These are phyloP conservation scores for Lactarius tabidus DNA, from an alignment of 768 basidiomycete species.

Conservation along the genomic window DNA sequence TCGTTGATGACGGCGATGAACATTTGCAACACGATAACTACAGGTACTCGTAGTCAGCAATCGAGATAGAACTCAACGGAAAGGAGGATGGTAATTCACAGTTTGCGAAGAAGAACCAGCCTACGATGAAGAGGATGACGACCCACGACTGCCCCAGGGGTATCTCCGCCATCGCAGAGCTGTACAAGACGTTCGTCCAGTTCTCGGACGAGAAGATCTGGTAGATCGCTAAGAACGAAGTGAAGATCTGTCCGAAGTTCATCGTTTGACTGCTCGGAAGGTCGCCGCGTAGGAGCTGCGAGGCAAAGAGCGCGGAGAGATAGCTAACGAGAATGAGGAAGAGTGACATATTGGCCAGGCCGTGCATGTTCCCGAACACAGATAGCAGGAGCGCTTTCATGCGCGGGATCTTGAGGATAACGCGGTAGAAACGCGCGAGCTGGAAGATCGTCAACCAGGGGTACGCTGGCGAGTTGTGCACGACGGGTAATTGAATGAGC, in stretches of 20 bases:
- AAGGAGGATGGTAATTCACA: conserved; percentile 72
- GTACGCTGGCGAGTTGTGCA: conserved; percentile 61
- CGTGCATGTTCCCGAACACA: conserved; percentile 90
- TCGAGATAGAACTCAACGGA: not conserved
- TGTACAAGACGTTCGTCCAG: conserved; percentile 79
- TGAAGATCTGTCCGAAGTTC: conserved; percentile 81
- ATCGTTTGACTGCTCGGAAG: conserved; percentile 48
- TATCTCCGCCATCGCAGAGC: conserved; percentile 55
- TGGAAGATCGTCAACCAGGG: conserved; percentile 91
- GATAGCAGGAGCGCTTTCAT: conserved; percentile 85
- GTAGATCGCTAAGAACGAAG: conserved; percentile 82
- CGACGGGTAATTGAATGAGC: conserved; percentile 80
- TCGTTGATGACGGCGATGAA: conserved; percentile 98
- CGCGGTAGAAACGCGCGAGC: conserved; percentile 82
- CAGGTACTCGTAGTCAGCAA: not conserved
- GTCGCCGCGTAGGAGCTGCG: conserved; percentile 86
- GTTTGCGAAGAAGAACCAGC: conserved; percentile 90
- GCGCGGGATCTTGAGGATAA: conserved; percentile 83
- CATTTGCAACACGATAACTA: conserved; percentile 93
- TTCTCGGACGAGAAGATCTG: conserved; percentile 92
- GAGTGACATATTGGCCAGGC: conserved; percentile 85
- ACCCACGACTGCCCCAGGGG: conserved; percentile 65
- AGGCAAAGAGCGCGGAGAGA: conserved; percentile 74
- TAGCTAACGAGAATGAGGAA: conserved; percentile 88
- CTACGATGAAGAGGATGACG: conserved; percentile 64